phyloP scores from a whole-genome alignment of 1,284 basidiomycete species.

The Moesziomyces antarcticus region DNA sequence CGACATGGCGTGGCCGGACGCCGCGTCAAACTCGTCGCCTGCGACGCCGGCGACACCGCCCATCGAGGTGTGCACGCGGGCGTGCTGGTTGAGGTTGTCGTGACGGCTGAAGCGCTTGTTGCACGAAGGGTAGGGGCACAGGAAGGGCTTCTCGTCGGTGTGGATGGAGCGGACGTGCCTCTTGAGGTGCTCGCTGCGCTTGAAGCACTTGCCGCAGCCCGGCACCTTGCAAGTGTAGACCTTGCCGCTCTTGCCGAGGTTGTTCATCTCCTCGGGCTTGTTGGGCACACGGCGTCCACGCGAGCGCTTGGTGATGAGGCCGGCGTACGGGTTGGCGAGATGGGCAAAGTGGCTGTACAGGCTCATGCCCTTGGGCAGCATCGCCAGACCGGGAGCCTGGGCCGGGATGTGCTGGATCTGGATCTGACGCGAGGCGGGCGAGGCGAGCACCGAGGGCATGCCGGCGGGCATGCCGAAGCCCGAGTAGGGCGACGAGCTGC shows the following conservation, averaged over 20 bases:
- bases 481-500: constrained; percentile 44
- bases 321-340: constrained; percentile 50
- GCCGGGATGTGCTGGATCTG: constrained; percentile 41
- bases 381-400: constrained; percentile 24
- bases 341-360: constrained; percentile 42
- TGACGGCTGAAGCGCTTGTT: constrained; percentile 62
- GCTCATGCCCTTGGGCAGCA: constrained; percentile 49
- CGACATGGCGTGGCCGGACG: constrained; percentile 34
- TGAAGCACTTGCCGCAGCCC: constrained; percentile 64
- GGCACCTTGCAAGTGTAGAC: constrained; percentile 65
- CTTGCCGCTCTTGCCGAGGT: constrained; percentile 64
- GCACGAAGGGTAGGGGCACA: constrained; percentile 58
- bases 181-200: constrained; percentile 64
- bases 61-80: constrained; percentile 57
- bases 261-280: constrained; percentile 64
- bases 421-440: constrained; percentile 36
- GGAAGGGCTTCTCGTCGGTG: constrained; percentile 65
- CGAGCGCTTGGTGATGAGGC: constrained; percentile 63
- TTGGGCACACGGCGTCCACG: constrained; percentile 61
- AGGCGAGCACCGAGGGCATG: constrained; percentile 32
- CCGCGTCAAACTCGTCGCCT: constrained; percentile 28
- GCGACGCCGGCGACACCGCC: constrained; percentile 8
- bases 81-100: constrained; percentile 65
- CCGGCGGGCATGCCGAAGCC: constrained; percentile 15
- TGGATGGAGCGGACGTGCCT: constrained; percentile 64